Conservation (phyloP, 208 protist genomes). For the Wallacemonas sp. region DNA sequence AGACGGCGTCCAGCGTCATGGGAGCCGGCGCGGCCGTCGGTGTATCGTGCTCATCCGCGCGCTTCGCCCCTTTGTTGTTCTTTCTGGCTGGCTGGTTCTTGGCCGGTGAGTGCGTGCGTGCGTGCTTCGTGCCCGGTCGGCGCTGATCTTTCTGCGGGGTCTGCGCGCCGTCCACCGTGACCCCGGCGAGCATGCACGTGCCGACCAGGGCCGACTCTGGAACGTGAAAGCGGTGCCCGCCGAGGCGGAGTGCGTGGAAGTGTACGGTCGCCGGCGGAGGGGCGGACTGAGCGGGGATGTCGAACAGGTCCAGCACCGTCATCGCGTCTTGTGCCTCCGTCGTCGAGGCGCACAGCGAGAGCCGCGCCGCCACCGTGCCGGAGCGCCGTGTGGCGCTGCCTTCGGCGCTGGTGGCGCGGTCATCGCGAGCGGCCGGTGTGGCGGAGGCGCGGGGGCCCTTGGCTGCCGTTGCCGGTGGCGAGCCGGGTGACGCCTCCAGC, state of each 20-base stretch:
- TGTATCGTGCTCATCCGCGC: background rate
- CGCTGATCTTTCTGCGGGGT: background rate
- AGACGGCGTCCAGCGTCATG: background rate
- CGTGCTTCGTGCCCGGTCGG: background rate
- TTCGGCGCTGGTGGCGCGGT: no score
- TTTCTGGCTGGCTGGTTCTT: constrained; percentile 13
- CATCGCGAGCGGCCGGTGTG: no score
- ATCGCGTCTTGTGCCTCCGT: background rate
- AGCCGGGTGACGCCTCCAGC: background rate
- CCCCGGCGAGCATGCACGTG: background rate
- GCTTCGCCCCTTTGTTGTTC: background rate
- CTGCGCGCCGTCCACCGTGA: background rate
- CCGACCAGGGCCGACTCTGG: constrained; percentile 5
- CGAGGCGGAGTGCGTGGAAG: constrained; percentile 26
- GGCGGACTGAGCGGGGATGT: background rate
- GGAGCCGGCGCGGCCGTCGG: background rate
- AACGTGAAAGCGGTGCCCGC: constrained; percentile 23
- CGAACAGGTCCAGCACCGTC: constrained; percentile 6
- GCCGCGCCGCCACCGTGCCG: constrained; percentile 13
- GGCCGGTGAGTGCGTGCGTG: background rate
- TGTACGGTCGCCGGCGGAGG: background rate
- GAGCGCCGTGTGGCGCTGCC: constrained; percentile 9
- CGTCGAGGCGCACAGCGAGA: background rate
- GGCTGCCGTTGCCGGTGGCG: background rate
- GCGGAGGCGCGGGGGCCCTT: no score